phyloP scores from a whole-genome alignment of 2,329 filamentous ascomycete genomes.

The Geosmithia putterillii region DNA sequence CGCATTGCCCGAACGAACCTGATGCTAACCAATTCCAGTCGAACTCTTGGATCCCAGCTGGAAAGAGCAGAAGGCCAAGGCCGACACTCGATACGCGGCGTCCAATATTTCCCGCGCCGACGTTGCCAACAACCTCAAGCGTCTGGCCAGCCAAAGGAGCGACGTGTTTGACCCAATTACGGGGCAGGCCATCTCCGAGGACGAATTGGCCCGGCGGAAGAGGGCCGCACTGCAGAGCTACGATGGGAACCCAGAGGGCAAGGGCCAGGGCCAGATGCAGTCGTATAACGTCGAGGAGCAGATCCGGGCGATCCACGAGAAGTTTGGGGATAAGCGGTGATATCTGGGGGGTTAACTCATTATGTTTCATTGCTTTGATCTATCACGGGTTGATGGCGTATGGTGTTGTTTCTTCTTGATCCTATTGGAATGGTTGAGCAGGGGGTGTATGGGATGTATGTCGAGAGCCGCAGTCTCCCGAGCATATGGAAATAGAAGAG shows the following conservation, averaged over 20 bases:
- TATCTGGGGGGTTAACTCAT: no score
- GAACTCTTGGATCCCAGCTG: slow-evolving; percentile 87
- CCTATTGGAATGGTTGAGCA: no score
- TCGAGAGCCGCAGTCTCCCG: no score
- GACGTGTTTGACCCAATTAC: slow-evolving; percentile 74
- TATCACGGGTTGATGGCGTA: no score
- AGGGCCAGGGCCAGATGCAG: slow-evolving; percentile 42
- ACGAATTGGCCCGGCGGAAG: slow-evolving; percentile 65
- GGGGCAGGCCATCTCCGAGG: slow-evolving; percentile 56
- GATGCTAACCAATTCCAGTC: slow-evolving; percentile 41
- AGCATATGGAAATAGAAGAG: no score
- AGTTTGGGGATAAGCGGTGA: slow-evolving; percentile 30
- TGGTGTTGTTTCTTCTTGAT: no score
- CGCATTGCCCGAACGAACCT: not conserved
- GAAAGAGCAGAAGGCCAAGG: slow-evolving; percentile 90
- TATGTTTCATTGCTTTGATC: no score
- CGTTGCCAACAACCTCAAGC: slow-evolving; percentile 88
- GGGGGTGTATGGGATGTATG: no score
- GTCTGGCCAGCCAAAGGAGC: slow-evolving; percentile 76
- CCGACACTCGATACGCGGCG: slow-evolving; percentile 70
- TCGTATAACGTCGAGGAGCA: slow-evolving; percentile 76
- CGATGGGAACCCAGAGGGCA: slow-evolving; percentile 52
- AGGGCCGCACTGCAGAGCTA: slow-evolving; percentile 54
- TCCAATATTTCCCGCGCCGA: slow-evolving; percentile 80
- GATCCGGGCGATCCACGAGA: slow-evolving; percentile 52